Percentiles rank a stretch among this genome's conserved stretches.
phyloP scores from a whole-genome alignment of 2,329 filamentous ascomycete genomes.

The Penicillium thymicola region DNA sequence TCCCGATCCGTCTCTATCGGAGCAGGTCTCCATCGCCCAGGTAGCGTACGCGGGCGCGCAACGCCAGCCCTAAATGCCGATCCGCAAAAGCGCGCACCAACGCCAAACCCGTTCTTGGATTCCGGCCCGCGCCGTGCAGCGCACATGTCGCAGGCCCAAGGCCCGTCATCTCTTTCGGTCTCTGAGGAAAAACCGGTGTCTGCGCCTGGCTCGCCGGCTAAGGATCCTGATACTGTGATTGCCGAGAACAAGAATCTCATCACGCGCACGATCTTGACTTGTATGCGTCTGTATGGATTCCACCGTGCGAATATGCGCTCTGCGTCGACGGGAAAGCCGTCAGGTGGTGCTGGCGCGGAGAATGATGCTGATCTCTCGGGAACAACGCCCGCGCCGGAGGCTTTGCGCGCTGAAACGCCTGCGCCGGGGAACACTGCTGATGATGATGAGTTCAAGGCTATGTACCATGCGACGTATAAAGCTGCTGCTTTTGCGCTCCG shows the following conservation, averaged over 20 bases:
- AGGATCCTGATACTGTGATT: constrained; percentile 30
- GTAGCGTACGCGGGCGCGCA: constrained; percentile 17
- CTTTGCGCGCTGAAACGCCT: constrained; percentile 19
- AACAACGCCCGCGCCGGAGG: constrained; percentile 11
- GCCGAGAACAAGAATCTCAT: constrained; percentile 41
- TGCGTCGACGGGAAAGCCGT: constrained; percentile 14
- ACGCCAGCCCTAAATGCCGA: constrained; percentile 11
- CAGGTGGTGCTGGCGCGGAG: constrained; percentile 1
- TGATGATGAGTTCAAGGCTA: constrained; percentile 43
- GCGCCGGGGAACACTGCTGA: constrained; percentile 28
- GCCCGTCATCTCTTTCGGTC: constrained; percentile 15
- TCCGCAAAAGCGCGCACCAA: constrained; percentile 22
- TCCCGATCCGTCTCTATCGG: constrained; percentile 36
- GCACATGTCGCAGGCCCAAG: constrained; percentile 8
- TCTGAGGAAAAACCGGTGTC: constrained; percentile 14
- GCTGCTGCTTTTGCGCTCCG: constrained; percentile 44
- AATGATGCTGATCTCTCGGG: constrained; percentile 10
- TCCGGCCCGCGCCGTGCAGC: constrained; percentile 5
- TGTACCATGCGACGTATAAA: constrained; percentile 46
- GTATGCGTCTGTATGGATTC: constrained; percentile 44
- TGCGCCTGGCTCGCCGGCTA: constrained; percentile 21
- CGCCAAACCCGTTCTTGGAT: constrained; percentile 29
- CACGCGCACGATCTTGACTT: constrained; percentile 43
- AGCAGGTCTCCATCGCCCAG: constrained; percentile 24
- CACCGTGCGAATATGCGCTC: constrained; percentile 32